A percentile compares a stretch with the other conserved stretches of the same genome.
phyloP scores from a whole-genome alignment of 208 protist species.

The Leishmania lainsoni region DNA sequence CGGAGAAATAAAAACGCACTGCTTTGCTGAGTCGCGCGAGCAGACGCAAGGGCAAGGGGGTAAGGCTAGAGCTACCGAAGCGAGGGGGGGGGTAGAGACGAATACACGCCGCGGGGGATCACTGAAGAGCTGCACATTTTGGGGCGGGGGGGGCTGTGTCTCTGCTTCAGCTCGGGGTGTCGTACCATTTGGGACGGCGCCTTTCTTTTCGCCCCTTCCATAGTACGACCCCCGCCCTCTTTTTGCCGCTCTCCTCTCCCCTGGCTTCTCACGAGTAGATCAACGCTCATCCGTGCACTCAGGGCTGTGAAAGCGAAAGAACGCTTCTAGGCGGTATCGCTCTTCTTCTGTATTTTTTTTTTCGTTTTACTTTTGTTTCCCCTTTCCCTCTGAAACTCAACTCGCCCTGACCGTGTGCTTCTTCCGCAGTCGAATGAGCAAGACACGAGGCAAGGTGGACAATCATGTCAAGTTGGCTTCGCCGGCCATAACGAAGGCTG shows the following conservation, averaged over 20 bases:
- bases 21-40: neutral
- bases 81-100: neutral
- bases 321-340: neutral
- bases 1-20: neutral
- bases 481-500: neutral
- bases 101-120: neutral
- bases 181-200: neutral
- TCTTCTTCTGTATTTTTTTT: neutral
- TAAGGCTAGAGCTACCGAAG: neutral
- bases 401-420: neutral
- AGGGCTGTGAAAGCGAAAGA: neutral
- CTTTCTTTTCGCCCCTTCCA: neutral
- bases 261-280: neutral
- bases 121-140: neutral
- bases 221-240: neutral
- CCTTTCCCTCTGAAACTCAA: neutral
- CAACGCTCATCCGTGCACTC: neutral
- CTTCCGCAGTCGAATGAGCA: slow-evolving; percentile 8
- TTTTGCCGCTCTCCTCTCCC: no score
- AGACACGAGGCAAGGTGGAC: neutral
- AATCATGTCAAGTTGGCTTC: neutral
- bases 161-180: neutral
- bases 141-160: neutral
- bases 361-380: neutral
- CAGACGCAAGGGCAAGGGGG: neutral